Percentiles rank a stretch among this genome's conserved stretches.
Evolutionary conservation across 2,329 filamentous ascomycete genomes (phyloP).

Genomic region (Zalaria sp.): DNA sequence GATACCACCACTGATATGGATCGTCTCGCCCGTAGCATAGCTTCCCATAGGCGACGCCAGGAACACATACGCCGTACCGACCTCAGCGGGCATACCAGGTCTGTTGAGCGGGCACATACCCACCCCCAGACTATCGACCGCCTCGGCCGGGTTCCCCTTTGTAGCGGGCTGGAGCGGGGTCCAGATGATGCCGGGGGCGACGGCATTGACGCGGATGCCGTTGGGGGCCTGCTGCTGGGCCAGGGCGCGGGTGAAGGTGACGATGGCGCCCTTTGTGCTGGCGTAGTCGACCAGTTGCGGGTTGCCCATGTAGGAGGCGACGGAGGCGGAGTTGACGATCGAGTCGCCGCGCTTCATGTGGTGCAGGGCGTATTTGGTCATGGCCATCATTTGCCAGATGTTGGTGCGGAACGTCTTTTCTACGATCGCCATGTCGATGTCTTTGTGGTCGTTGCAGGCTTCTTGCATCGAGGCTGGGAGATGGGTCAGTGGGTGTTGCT

Average conservation of each 20-base stretch:
- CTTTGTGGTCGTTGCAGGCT: slow-evolving; percentile 36
- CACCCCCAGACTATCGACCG: slow-evolving; percentile 12
- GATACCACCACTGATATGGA: slow-evolving; percentile 13
- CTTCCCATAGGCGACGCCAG: slow-evolving; percentile 14
- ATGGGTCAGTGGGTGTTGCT: neutral
- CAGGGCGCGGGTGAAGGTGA: slow-evolving; percentile 39
- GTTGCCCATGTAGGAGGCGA: slow-evolving; percentile 39
- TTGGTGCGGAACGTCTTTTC: slow-evolving; percentile 44
- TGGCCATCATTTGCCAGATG: slow-evolving; percentile 44
- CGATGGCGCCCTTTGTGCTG: slow-evolving; percentile 44
- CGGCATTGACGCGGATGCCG: slow-evolving; percentile 40
- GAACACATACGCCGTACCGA: slow-evolving; percentile 15
- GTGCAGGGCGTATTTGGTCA: slow-evolving; percentile 42
- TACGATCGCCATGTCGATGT: slow-evolving; percentile 41
- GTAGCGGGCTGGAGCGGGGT: slow-evolving; percentile 28
- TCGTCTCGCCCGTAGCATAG: slow-evolving; percentile 14
- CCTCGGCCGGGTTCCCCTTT: slow-evolving; percentile 19
- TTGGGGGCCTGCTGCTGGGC: slow-evolving; percentile 39
- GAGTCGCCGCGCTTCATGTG: slow-evolving; percentile 38
- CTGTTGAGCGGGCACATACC: slow-evolving; percentile 13
- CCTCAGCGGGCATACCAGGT: slow-evolving; percentile 17
- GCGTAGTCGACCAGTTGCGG: slow-evolving; percentile 35
- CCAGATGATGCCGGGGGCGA: slow-evolving; percentile 19
- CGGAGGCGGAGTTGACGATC: slow-evolving; percentile 37
- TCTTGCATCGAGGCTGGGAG: slow-evolving; percentile 37